These are phyloP conservation scores for Penicillium palitans DNA, from an alignment of 2,329 filamentous ascomycete genomes.

Conservation along the genomic window DNA sequence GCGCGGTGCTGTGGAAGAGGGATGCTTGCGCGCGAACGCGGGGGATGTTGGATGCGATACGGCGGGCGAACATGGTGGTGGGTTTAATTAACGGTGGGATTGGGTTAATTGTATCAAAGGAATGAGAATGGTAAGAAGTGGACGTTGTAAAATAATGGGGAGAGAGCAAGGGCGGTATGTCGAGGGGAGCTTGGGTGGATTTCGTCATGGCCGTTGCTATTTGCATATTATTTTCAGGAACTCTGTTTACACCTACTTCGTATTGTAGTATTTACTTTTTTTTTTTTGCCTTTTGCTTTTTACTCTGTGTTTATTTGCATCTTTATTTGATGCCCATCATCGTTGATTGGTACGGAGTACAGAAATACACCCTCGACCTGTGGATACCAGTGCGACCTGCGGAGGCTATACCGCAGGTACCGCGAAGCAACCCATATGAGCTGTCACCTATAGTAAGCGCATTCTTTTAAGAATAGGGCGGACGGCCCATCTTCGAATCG, in stretches of 20 bases:
- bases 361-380: neutral
- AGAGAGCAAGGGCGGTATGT: neutral
- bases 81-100: neutral
- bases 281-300: neutral
- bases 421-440: conserved; percentile 5
- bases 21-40: conserved; percentile 34
- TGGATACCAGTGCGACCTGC: conserved; percentile 1
- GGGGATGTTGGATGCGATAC: conserved; percentile 35
- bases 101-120: neutral
- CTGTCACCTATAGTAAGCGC: conserved; percentile 1
- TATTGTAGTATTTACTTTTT: neutral
- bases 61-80: conserved; percentile 41
- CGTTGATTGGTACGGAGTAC: neutral
- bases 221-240: conserved; percentile 1
- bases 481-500: conserved; percentile 7
- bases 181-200: neutral
- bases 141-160: neutral
- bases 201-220: conserved; percentile 10
- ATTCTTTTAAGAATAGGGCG: neutral
- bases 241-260: neutral
- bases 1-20: conserved; percentile 43
- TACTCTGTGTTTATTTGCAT: neutral
- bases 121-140: neutral
- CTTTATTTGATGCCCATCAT: neutral
- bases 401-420: conserved; percentile 11